Evolutionary conservation across 129 eudicot genomes (phyloP).

Genomic region (Daucus carota): DNA sequence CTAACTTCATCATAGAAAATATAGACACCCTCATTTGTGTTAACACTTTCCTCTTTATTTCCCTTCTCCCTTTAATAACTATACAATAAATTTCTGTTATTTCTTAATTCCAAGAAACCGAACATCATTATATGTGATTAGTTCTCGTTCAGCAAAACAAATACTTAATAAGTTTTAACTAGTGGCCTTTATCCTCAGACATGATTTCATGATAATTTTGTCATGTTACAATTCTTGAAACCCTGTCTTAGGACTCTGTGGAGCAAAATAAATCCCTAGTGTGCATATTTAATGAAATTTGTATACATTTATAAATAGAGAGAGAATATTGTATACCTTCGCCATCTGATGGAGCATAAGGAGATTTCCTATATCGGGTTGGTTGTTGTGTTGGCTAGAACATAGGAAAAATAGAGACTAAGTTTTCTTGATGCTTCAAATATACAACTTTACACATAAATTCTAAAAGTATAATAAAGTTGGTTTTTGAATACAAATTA

Average conservation of each 20-base stretch:
- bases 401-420: conserved; percentile 7
- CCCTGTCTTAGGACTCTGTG: neutral
- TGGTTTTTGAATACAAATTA: neutral
- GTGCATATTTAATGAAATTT: neutral
- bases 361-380: conserved; percentile 86
- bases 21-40: neutral
- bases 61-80: neutral
- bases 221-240: neutral
- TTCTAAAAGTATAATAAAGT: neutral
- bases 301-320: neutral
- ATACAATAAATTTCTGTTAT: neutral
- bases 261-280: neutral
- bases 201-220: neutral
- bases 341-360: conserved; percentile 83
- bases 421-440: neutral
- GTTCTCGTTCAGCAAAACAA: neutral
- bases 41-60: neutral
- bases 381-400: conserved; percentile 97
- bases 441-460: neutral
- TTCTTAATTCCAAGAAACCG: neutral
- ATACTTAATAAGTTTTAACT: neutral
- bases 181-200: neutral
- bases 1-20: neutral
- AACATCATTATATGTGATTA: neutral
- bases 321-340: conserved; percentile 42